phyloP scores from a whole-genome alignment of 495 filamentous ascomycete species.

The Trichoderma erinaceum region DNA sequence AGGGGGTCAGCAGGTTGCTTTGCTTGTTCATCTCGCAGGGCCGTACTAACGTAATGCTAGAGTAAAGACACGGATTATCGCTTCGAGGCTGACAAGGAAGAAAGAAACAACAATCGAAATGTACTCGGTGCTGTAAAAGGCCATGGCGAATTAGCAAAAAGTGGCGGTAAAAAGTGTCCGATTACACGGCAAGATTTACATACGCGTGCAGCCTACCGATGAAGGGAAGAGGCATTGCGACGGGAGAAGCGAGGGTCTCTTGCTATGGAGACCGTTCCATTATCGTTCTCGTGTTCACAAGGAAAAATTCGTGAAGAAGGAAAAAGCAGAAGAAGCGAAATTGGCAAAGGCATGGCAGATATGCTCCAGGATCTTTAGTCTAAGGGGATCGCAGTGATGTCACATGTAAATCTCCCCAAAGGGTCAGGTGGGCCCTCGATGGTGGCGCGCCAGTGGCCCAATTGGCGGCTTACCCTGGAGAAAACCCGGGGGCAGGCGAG shows the following conservation, averaged over 20 bases:
- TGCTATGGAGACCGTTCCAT: constrained; percentile 3
- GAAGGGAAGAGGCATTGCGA: constrained; percentile 72
- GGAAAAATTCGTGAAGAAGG: neutral
- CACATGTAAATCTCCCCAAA: constrained; percentile 22
- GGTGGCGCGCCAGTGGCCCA: no score
- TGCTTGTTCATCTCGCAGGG: neutral
- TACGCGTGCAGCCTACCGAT: constrained; percentile 75
- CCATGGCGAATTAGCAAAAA: constrained; percentile 4
- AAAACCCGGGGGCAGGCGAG: neutral
- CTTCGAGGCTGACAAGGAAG: constrained; percentile 72
- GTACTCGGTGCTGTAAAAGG: constrained; percentile 63
- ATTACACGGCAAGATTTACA: constrained; percentile 24
- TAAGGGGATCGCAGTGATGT: constrained; percentile 20
- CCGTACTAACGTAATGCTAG: constrained; percentile 69
- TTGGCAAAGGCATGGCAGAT: neutral
- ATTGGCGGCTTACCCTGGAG: constrained; percentile 8
- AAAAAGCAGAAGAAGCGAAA: neutral
- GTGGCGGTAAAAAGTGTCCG: neutral
- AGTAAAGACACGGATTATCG: constrained; percentile 77
- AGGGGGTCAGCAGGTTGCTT: constrained; percentile 22
- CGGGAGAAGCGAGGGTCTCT: neutral
- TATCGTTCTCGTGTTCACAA: neutral
- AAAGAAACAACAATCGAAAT: constrained; percentile 77
- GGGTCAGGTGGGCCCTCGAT: constrained; percentile 6
- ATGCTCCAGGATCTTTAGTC: neutral